Evolutionary conservation across 495 filamentous ascomycete genomes (phyloP).

Genomic region (Penicillium pancosmium): DNA sequence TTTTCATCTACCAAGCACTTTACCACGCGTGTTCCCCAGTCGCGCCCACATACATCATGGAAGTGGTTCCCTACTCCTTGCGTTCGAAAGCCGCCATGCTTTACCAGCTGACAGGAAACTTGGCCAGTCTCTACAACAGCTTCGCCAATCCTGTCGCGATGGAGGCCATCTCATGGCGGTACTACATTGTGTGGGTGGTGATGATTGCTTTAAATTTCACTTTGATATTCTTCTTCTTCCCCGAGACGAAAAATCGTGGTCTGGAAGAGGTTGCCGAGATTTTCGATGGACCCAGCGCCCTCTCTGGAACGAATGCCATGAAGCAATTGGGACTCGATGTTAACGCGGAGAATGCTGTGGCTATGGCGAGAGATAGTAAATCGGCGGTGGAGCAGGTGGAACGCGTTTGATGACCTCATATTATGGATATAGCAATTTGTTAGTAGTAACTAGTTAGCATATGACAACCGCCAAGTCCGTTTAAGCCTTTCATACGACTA

Average conservation of each 20-base stretch:
- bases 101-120: constrained; percentile 61
- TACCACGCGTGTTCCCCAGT: constrained; percentile 57
- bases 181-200: constrained; percentile 64
- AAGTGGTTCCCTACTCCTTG: constrained; percentile 68
- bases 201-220: constrained; percentile 60
- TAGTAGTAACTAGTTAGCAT: too few species aligned
- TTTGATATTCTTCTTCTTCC: constrained; percentile 67
- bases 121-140: constrained; percentile 51
- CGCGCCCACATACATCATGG: constrained; percentile 64
- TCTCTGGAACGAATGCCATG: constrained; percentile 29
- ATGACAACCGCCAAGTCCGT: too few species aligned
- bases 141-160: constrained; percentile 66
- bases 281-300: constrained; percentile 61
- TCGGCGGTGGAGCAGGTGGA: constrained; percentile 12
- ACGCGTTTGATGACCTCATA: constrained; percentile 9
- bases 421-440: too few species aligned
- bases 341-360: constrained; percentile 16
- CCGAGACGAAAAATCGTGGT: constrained; percentile 65
- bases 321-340: constrained; percentile 16
- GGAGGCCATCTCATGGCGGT: constrained; percentile 58
- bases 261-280: constrained; percentile 67
- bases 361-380: constrained; percentile 9
- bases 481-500: too few species aligned
- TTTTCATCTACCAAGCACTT: constrained; percentile 36
- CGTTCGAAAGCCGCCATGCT: constrained; percentile 72